These are phyloP conservation scores for Phytomonas sp. DNA, from an alignment of 208 protist genomes.

Conservation along the genomic window DNA sequence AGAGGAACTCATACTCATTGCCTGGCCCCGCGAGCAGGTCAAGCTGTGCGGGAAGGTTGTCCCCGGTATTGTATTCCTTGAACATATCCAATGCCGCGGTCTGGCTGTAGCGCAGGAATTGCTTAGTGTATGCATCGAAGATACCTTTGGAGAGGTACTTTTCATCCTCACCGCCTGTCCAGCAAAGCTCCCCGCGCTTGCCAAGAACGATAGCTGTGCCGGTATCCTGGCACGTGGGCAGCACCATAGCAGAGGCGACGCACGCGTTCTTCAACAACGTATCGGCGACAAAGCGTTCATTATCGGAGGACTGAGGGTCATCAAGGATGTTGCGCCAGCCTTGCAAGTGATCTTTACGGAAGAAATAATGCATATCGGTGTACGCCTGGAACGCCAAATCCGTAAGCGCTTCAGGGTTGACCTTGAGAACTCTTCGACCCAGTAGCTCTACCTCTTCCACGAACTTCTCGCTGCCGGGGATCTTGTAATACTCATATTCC, in stretches of 20 bases:
- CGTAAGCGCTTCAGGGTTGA: conserved; percentile 87
- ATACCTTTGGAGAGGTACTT: conserved; percentile 91
- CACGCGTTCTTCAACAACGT: conserved; percentile 96
- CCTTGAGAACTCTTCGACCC: conserved; percentile 75
- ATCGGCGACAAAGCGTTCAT: conserved; percentile 95
- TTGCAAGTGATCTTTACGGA: conserved; percentile 92
- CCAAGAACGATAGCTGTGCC: conserved; percentile 96
- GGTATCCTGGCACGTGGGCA: conserved; percentile 95
- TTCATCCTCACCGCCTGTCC: conserved; percentile 95
- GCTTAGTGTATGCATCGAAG: conserved; percentile 92
- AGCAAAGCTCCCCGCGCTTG: conserved; percentile 95
- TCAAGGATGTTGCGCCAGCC: conserved; percentile 92
- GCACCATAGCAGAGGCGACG: conserved; percentile 85
- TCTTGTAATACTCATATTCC: conserved; percentile 78
- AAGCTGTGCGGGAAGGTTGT: conserved; percentile 97
- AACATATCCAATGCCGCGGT: conserved; percentile 95
- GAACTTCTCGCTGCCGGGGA: conserved; percentile 65
- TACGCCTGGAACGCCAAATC: conserved; percentile 85
- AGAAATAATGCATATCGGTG: conserved; percentile 92
- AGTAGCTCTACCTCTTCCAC: conserved; percentile 72
- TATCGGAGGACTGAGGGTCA: conserved; percentile 92
- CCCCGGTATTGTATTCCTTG: conserved; percentile 95
- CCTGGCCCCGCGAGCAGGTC: conserved; percentile 92
- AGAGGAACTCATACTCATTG: conserved; percentile 94
- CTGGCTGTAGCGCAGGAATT: conserved; percentile 96